Evolutionary conservation across 768 basidiomycete genomes (phyloP).

Genomic region (Tylopilus subfusipes): DNA sequence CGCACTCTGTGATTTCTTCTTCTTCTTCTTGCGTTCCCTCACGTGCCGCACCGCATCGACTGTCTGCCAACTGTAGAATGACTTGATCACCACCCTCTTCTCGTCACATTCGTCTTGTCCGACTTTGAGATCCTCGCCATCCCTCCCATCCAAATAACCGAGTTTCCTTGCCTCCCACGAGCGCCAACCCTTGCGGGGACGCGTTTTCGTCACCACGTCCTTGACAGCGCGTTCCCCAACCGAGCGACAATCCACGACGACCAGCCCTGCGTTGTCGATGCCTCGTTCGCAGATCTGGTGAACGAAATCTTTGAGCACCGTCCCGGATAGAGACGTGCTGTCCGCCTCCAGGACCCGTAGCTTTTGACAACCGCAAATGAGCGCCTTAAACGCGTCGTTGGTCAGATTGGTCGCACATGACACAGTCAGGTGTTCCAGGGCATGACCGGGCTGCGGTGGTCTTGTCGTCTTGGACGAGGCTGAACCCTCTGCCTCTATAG

Average conservation of each 20-base stretch:
- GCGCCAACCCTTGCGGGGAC: slow-evolving; percentile 73
- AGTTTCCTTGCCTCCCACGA: slow-evolving; percentile 69
- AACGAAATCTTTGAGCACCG: slow-evolving; percentile 67
- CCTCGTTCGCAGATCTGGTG: slow-evolving; percentile 47
- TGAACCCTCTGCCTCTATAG: slow-evolving; percentile 3
- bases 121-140: slow-evolving; percentile 60
- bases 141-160: slow-evolving; percentile 65
- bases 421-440: slow-evolving; percentile 67
- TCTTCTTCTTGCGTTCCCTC: slow-evolving; percentile 61
- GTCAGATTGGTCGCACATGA: slow-evolving; percentile 64
- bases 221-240: slow-evolving; percentile 60
- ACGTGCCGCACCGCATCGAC: slow-evolving; percentile 71
- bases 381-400: slow-evolving; percentile 56
- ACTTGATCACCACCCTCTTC: slow-evolving; percentile 69
- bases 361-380: slow-evolving; percentile 61
- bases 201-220: slow-evolving; percentile 54
- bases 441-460: slow-evolving; percentile 54
- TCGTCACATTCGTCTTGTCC: slow-evolving; percentile 83
- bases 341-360: slow-evolving; percentile 75
- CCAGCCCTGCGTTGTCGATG: slow-evolving; percentile 50
- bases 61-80: slow-evolving; percentile 83
- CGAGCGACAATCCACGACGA: slow-evolving; percentile 73
- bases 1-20: slow-evolving; percentile 41
- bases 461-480: slow-evolving; percentile 9
- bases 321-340: slow-evolving; percentile 65